These are phyloP conservation scores for Gigaspora rosea DNA, from an alignment of 192 early-diverging fungal species.

Conservation along the genomic window DNA sequence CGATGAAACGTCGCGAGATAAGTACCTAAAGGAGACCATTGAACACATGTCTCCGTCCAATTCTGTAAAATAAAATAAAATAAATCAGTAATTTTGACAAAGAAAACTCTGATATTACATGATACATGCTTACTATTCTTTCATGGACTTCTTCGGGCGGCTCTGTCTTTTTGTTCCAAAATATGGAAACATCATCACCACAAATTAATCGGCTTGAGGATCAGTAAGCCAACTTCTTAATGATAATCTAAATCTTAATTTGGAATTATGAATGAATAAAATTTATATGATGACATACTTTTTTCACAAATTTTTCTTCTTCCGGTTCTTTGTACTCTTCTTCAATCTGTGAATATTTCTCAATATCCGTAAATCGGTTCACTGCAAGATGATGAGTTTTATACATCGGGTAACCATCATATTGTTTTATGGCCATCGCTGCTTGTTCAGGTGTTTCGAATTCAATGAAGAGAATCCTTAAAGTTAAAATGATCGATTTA, in stretches of 20 bases:
- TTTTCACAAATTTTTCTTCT: constrained; percentile 69
- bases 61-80: too few relatives aligned
- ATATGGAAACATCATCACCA: constrained; percentile 81
- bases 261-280: neutral
- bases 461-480: constrained; percentile 89
- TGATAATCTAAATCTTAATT: neutral
- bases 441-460: constrained; percentile 88
- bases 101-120: too few relatives aligned
- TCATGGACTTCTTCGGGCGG: constrained; percentile 75
- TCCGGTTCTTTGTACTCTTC: constrained; percentile 78
- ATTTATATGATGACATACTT: constrained; percentile 35
- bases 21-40: too few relatives aligned
- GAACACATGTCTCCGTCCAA: too few relatives aligned
- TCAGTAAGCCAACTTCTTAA: constrained; percentile 89
- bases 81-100: too few relatives aligned
- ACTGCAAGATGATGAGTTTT: constrained; percentile 45
- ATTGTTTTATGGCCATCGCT: constrained; percentile 68
- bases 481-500: neutral
- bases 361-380: constrained; percentile 90
- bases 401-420: constrained; percentile 24
- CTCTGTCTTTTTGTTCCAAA: constrained; percentile 90
- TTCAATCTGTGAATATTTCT: constrained; percentile 71
- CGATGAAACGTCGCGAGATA: too few relatives aligned
- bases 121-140: constrained; percentile 49
- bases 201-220: constrained; percentile 85